Conservation (phyloP, 2,329 filamentous ascomycete species). For the Trichoderma arundinaceum region DNA sequence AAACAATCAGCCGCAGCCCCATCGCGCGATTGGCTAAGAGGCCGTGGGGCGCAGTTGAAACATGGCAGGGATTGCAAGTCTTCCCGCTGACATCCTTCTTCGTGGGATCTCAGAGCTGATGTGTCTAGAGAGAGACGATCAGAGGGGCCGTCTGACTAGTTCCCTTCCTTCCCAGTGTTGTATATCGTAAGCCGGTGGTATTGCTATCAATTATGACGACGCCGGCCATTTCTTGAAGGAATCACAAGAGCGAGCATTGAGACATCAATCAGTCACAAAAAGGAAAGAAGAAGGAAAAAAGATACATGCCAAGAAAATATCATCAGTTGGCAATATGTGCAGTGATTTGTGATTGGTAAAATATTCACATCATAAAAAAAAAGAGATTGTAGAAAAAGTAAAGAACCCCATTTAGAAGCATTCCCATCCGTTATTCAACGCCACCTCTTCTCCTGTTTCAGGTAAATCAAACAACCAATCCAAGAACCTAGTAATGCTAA, state of each 20-base stretch:
- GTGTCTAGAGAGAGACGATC: constrained; percentile 1
- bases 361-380: constrained; percentile 39
- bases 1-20: constrained; percentile 24
- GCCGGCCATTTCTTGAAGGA: neutral
- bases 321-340: constrained; percentile 20
- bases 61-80: constrained; percentile 14
- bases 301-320: constrained; percentile 7
- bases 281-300: too few species aligned
- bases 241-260: neutral
- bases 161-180: constrained; percentile 13
- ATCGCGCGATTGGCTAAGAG: constrained; percentile 4
- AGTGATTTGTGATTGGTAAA: constrained; percentile 25
- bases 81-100: constrained; percentile 6
- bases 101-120: constrained; percentile 13
- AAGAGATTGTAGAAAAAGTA: constrained; percentile 32
- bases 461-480: constrained; percentile 27
- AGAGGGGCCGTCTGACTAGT: constrained; percentile 16
- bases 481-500: constrained; percentile 28
- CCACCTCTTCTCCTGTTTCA: constrained; percentile 29
- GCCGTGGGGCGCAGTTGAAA: constrained; percentile 21
- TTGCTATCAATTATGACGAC: neutral
- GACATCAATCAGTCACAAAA: neutral
- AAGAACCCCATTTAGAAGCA: constrained; percentile 23
- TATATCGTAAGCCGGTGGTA: constrained; percentile 3
- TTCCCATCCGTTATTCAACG: constrained; percentile 25